Conservation (phyloP, 306 rosid genomes). For the Citrullus colocynthis region DNA sequence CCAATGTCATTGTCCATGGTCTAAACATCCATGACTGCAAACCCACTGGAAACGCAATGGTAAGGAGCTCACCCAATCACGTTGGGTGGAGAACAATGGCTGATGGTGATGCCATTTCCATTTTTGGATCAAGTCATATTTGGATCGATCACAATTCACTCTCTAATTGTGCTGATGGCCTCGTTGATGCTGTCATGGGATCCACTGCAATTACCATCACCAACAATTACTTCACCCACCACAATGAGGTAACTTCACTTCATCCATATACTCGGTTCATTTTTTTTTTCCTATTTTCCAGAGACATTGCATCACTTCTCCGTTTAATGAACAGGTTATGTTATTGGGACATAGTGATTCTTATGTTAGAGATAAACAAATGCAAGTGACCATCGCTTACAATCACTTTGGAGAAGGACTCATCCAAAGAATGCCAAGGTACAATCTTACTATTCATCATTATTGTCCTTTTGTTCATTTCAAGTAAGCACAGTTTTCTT, state of each 20-base stretch:
- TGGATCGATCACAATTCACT: slow-evolving; percentile 96
- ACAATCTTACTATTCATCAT: neutral
- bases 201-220: slow-evolving; percentile 89
- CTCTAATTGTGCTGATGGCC: slow-evolving; percentile 95
- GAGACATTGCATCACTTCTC: neutral
- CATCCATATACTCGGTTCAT: neutral
- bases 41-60: slow-evolving; percentile 97
- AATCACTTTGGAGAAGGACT: slow-evolving; percentile 99
- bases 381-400: slow-evolving; percentile 98
- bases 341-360: slow-evolving; percentile 94
- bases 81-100: slow-evolving; percentile 97
- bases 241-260: slow-evolving; percentile 61
- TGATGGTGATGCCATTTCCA: slow-evolving; percentile 88
- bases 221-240: slow-evolving; percentile 96
- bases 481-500: neutral
- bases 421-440: slow-evolving; percentile 99
- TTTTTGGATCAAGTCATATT: slow-evolving; percentile 83
- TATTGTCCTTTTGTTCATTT: neutral
- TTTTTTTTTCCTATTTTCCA: neutral
- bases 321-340: slow-evolving; percentile 57
- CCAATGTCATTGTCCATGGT: slow-evolving; percentile 80
- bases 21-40: slow-evolving; percentile 84
- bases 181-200: slow-evolving; percentile 94
- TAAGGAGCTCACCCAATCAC: slow-evolving; percentile 81
- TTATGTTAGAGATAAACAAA: slow-evolving; percentile 75